Conservation (phyloP, 148 eudicot genomes). For the Salicornia ramosissima region DNA sequence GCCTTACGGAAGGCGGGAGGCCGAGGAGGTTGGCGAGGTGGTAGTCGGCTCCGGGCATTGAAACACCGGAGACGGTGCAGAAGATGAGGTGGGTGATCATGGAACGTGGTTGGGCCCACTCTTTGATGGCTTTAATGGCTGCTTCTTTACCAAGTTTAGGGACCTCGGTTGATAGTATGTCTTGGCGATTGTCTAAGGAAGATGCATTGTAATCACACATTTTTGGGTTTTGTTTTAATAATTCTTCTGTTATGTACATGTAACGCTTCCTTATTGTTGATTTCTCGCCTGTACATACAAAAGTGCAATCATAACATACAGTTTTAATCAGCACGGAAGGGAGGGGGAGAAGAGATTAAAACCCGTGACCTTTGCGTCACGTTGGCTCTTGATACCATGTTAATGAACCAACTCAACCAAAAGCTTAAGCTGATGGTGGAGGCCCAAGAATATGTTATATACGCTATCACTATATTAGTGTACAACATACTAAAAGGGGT, state of each 20-base stretch:
- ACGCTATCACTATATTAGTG: too few species aligned
- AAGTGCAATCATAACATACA: too few species aligned
- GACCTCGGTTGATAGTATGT: not conserved
- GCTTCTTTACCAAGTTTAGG: conserved; percentile 8
- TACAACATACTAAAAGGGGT: too few species aligned
- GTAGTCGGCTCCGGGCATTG: conserved; percentile 10
- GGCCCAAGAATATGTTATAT: too few species aligned
- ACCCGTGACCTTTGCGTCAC: too few species aligned
- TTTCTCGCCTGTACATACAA: not conserved
- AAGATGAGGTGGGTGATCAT: conserved; percentile 9
- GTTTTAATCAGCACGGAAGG: too few species aligned
- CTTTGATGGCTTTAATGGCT: conserved; percentile 12
- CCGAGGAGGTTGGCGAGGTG: conserved; percentile 3
- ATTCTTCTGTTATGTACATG: conserved; percentile 4
- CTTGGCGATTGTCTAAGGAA: conserved; percentile 5
- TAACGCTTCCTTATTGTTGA: conserved; percentile 9
- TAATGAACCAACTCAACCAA: too few species aligned
- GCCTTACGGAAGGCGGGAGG: not conserved
- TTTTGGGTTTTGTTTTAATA: not conserved
- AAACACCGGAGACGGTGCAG: conserved; percentile 5
- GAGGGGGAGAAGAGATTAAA: too few species aligned
- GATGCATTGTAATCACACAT: not conserved
- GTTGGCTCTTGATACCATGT: too few species aligned
- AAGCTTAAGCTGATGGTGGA: too few species aligned
- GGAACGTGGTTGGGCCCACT: conserved; percentile 7